Evolutionary conservation across 805 yeast species (phyloP), one percentile per base, ranked within the genome.

Genomic region (Saturnispora dispora): DNA sequence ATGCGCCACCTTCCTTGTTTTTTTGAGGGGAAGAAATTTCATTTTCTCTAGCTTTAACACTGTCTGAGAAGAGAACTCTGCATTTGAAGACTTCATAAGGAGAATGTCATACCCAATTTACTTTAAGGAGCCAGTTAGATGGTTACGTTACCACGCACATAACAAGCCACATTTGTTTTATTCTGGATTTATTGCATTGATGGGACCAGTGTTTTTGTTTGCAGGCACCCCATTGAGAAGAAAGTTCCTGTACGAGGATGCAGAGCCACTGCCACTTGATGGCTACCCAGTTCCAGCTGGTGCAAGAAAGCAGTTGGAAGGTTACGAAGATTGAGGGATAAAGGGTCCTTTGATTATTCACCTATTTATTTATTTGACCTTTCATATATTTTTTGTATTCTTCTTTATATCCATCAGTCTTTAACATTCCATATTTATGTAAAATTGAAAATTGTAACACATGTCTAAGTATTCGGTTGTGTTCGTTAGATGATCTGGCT

Each of bases 61-160:
- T 10, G 10, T 30, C 10, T 11, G 33, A 30, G 33, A 30, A 30
- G 33, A 30, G n/a, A 30, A 30, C 33, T 11, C 15, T 11, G 5
- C 10, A 30, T 13, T 13, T 11, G 33, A 30, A 30, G 15, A 30
- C 40, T 36, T 18, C 11, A 13, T 1, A 36, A 11, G 33, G 17
- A n/a, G 22, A 30, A 58, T 61, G 64, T 59, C 62, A 15, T 63
- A 76, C 63, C 86, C 86, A 46, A 65, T 76, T 45, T 81, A 80
- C 63, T 81, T 65, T 68, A 77, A 77, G 60, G 77, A 79, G 60
- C 87, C 87, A 52, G 60, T 79, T 33, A 80, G 82, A 64, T 82
- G 86, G 86, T 66, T 75, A 57, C 83, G 90, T 65, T 85, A 79
- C 69, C 82, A 81, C 59, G 85, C 90, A 23, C 84, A 85, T 69